A percentile compares a stretch with the other conserved stretches of the same genome.
Conservation (phyloP, 352 stramenopile species). For the Pythium dissimile region DNA sequence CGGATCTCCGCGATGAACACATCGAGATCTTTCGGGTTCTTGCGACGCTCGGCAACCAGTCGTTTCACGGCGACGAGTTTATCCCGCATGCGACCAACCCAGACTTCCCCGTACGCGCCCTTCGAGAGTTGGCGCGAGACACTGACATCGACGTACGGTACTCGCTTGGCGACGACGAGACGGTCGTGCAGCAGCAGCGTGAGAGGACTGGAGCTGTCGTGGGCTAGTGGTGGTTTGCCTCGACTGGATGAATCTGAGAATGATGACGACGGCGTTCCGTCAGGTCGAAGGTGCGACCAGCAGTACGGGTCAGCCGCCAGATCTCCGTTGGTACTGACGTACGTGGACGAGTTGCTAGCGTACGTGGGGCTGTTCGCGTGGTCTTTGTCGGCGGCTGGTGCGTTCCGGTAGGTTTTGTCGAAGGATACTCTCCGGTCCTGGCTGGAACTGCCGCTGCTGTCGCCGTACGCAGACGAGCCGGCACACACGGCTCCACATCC, state of each 20-base stretch:
- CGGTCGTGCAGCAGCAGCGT: conserved; percentile 26
- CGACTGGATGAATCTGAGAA: neutral
- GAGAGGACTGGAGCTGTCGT: conserved; percentile 10
- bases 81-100: conserved; percentile 31
- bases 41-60: conserved; percentile 25
- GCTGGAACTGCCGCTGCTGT: neutral
- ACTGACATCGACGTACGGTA: conserved; percentile 35
- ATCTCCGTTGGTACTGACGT: conserved; percentile 7
- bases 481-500: conserved; percentile 10
- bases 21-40: neutral
- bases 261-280: neutral
- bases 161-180: conserved; percentile 25
- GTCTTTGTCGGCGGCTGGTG: neutral
- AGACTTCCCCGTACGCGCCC: conserved; percentile 52
- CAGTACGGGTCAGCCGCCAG: neutral
- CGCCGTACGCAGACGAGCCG: neutral
- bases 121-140: conserved; percentile 32
- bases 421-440: neutral
- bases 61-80: conserved; percentile 44
- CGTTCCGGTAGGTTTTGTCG: neutral
- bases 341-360: conserved; percentile 5
- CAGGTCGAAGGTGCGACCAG: neutral
- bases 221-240: neutral
- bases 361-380: neutral
- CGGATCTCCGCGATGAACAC: conserved; percentile 32